Base-by-base conservation (phyloP, 2,329 filamentous ascomycete species). In the Colletotrichum chlorophyti region DNA sequence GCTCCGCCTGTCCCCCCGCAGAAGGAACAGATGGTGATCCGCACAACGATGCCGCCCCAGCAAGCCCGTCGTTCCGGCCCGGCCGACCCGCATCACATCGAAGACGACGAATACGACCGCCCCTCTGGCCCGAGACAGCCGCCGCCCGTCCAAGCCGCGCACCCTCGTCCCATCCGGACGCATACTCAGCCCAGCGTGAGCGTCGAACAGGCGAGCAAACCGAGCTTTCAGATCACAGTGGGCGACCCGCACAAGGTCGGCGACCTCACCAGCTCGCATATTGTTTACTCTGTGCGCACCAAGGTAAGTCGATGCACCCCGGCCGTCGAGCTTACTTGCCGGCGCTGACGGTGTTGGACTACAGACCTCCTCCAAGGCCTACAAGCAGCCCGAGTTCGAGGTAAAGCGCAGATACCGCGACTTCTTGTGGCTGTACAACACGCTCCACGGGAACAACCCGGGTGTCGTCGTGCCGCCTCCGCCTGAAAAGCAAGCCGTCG, bases 201-300 rank as follows among this genome's bases (percentile, higher is more conserved):
- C 72, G 80, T 98, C 53, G 94, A 98, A 74, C 91, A 96, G 77
- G 95, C 95, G 42, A 89, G 94, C 26, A 96, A 97, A 75, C 95
- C 95, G 5, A 90, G 81, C 37, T 99, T 98, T 74, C 80, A 91
- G 46, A 98, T 99, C 68, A 87, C 84, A 3, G 95, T 99, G 19
- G 95, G 95, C 57, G 95, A 99, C 76, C 95, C 95, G 53, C 93
- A 97, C 76, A 99, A 98, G 79, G 94, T 99, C 65, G 95, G 95
- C 59, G 95, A 98, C 75, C 76, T 98, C 72, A 97, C 95, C 8
- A 97, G 91, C 74, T 97, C 93, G 63, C 95, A 99, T 74, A 99
- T 97, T 64, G 95, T 98, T 43, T 99, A 99, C 76, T 92, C 92
- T 67, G 95, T 99, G 64, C 85, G 91, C 68, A 99, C 95, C 58